A percentile compares a stretch with the other conserved stretches of the same genome.
Evolutionary conservation across 2,329 filamentous ascomycete species (phyloP).

Genomic region (Colletotrichum spinosum): DNA sequence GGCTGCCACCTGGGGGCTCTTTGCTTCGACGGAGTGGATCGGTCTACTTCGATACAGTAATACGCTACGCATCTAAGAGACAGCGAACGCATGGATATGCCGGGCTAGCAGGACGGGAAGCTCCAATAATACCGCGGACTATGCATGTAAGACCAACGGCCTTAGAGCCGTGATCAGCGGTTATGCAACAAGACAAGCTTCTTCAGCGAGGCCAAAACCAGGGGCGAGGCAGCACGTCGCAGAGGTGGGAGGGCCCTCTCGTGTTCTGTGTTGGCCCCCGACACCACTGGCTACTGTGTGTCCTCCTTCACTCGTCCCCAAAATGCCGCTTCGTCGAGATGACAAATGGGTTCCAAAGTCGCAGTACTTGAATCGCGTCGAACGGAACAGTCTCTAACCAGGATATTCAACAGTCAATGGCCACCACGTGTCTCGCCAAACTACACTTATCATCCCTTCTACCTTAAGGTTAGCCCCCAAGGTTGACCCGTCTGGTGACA

Average conservation of each 20-base stretch:
- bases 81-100: slow-evolving; percentile 24
- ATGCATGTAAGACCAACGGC: slow-evolving; percentile 16
- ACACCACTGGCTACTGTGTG: too few relatives aligned
- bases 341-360: slow-evolving; percentile 20
- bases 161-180: slow-evolving; percentile 17
- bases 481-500: slow-evolving; percentile 27
- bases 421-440: slow-evolving; percentile 34
- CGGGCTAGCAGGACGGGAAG: slow-evolving; percentile 19
- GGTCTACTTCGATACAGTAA: neutral
- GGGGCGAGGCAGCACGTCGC: slow-evolving; percentile 24
- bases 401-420: slow-evolving; percentile 25
- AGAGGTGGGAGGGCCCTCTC: slow-evolving; percentile 18
- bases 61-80: slow-evolving; percentile 5
- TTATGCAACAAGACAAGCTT: slow-evolving; percentile 35
- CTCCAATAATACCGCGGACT: slow-evolving; percentile 20
- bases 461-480: neutral
- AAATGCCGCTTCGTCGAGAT: neutral
- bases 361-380: slow-evolving; percentile 28
- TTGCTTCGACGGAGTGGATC: slow-evolving; percentile 15
- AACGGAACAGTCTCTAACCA: neutral
- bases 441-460: slow-evolving; percentile 1
- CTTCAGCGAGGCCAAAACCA: slow-evolving; percentile 31
- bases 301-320: neutral
- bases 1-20: neutral
- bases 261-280: neutral